Conservation (phyloP, 495 filamentous ascomycete species). For the Eremomyces bilateralis region DNA sequence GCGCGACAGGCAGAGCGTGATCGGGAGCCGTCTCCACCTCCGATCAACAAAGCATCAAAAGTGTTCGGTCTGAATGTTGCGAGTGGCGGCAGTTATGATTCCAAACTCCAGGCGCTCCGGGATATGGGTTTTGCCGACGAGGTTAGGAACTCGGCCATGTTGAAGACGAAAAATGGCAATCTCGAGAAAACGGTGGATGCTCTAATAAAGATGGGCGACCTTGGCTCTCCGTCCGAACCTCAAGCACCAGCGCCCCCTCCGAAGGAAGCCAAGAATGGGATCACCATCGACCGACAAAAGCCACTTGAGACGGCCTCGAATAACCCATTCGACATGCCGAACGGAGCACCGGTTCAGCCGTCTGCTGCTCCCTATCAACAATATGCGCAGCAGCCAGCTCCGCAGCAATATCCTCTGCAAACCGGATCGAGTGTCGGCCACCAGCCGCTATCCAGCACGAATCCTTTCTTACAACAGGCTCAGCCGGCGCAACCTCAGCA, state of each 20-base stretch:
- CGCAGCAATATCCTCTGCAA: not conserved
- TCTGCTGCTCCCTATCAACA: constrained; percentile 4
- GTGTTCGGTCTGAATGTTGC: constrained; percentile 43
- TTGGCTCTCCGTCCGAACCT: no score
- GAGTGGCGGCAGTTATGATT: constrained; percentile 33
- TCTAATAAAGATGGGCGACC: constrained; percentile 58
- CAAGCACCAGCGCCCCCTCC: constrained; percentile 6
- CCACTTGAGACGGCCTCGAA: constrained; percentile 10
- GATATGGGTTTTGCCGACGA: constrained; percentile 91
- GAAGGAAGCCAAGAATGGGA: constrained; percentile 8
- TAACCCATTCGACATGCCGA: constrained; percentile 31
- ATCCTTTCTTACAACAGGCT: no score
- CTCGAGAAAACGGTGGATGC: constrained; percentile 69
- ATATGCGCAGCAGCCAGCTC: constrained; percentile 4
- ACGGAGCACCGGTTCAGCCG: constrained; percentile 2
- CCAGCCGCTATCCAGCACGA: no score
- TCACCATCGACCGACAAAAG: constrained; percentile 8
- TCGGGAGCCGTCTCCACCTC: constrained; percentile 17
- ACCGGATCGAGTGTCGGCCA: no score
- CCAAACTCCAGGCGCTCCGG: constrained; percentile 52
- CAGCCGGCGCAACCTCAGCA: constrained; percentile 7
- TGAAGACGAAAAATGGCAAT: constrained; percentile 64
- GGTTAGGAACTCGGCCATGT: constrained; percentile 51
- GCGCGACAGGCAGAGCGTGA: no score
- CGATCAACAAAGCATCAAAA: constrained; percentile 34